Conservation (phyloP, 1,284 basidiomycete genomes). For the Pseudozyma tsukubaensis region DNA sequence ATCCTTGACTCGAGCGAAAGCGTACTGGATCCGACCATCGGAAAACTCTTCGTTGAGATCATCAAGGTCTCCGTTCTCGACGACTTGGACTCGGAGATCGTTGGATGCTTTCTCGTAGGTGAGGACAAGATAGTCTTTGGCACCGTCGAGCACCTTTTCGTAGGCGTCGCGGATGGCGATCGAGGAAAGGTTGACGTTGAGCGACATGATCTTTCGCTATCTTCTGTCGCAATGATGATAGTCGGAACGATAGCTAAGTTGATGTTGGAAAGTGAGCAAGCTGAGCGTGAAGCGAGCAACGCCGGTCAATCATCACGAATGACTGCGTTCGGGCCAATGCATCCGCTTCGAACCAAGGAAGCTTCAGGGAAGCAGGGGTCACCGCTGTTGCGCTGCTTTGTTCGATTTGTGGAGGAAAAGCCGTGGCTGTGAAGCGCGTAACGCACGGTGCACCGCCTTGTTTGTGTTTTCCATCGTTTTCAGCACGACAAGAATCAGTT, state of each 20-base stretch:
- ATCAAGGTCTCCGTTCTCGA: slow-evolving; percentile 77
- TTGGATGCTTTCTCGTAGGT: slow-evolving; percentile 87
- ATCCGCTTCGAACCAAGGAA: not conserved
- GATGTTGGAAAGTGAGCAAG: not conserved
- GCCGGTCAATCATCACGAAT: not conserved
- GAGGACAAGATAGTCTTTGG: slow-evolving; percentile 87
- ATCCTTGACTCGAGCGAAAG: slow-evolving; percentile 88
- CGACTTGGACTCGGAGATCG: slow-evolving; percentile 87
- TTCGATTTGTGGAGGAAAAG: slow-evolving; percentile 8
- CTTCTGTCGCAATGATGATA: not conserved
- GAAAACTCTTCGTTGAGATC: slow-evolving; percentile 94
- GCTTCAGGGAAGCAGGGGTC: not conserved
- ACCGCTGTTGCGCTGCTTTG: not conserved
- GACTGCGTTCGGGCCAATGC: slow-evolving; percentile 2
- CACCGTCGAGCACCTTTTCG: slow-evolving; percentile 68
- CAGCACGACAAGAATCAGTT: too few relatives aligned
- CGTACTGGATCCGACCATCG: slow-evolving; percentile 94
- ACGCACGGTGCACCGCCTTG: slow-evolving; percentile 12
- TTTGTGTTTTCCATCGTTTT: not conserved
- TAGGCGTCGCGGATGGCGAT: slow-evolving; percentile 72
- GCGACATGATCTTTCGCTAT: slow-evolving; percentile 56
- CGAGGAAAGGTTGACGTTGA: slow-evolving; percentile 77
- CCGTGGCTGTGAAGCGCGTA: slow-evolving; percentile 35
- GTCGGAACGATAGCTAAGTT: not conserved
- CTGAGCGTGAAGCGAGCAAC: not conserved